Evolutionary conservation across 2,329 filamentous ascomycete species (phyloP), one percentile per base, ranked within the genome.

Genomic region (Penicillium crustosum): DNA sequence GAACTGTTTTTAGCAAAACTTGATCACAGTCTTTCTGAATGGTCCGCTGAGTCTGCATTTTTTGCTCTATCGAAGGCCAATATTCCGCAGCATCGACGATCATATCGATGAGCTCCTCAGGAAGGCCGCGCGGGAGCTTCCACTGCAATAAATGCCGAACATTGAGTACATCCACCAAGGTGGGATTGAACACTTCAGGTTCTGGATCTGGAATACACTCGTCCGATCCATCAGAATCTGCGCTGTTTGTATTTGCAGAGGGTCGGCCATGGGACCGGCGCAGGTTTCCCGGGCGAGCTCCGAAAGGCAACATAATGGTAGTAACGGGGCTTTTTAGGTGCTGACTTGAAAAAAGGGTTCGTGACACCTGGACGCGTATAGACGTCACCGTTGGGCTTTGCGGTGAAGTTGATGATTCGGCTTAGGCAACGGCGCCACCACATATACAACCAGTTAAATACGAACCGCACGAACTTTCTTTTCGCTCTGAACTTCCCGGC

Each of bases 31-130:
- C 75, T 39, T 73, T 64, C 5, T 54, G 31, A 33, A 75, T 66
- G 2, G 61, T 49, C n/a, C 57, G 63, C n/a, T 59, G 55, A 0
- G 59, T 56, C 12, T 64, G 55, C 56, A 74, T 60, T 5, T 29
- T 52, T 17, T 55, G 44, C 50, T 67, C 64, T 4, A 51, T 56
- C 9, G 70, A 73, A 1, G 69, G 62, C 71, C 71, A 73, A 51
- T 73, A 73, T 51, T 73, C 75, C 2, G 74, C 75, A 29, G 65
- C 66, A 58, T 77, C 75, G 35, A 77, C 55, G 42, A 77, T 76
- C 59, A 74, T 61, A 65, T 77, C 75, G 27, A 76, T 64, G 33
- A 77, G 65, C 49, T 77, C 75, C n/a, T 61, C 57, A 0, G 75
- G 75, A 1, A 77, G 58, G 10, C 66, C 61, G 19, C 58, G 61